Percentiles rank a stretch among this genome's conserved stretches.
Evolutionary conservation across 805 yeast genomes (phyloP).

Genomic region (Saccharomycopsis fodiens): DNA sequence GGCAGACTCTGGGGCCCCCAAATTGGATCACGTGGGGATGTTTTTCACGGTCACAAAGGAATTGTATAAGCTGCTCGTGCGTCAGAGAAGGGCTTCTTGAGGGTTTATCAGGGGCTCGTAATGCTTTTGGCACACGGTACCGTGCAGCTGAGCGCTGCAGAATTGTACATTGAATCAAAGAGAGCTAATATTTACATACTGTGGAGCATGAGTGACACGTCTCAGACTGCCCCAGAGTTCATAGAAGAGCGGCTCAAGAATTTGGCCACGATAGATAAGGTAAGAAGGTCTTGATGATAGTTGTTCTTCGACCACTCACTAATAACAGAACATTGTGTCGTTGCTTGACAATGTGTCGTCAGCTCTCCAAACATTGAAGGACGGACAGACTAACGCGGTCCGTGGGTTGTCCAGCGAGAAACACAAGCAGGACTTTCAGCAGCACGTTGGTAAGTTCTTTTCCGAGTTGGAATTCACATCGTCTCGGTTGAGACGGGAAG

Average conservation of each 20-base stretch:
- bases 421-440: constrained; percentile 34
- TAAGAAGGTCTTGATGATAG: constrained; percentile 20
- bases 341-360: constrained; percentile 42
- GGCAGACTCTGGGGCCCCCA: not conserved
- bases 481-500: constrained; percentile 54
- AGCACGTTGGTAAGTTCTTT: constrained; percentile 42
- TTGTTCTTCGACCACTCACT: not conserved
- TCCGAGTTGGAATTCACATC: constrained; percentile 50
- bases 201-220: not conserved
- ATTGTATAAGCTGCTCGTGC: not conserved
- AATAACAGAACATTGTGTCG: constrained; percentile 37
- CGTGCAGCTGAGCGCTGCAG: not conserved
- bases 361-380: constrained; percentile 35
- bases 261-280: constrained; percentile 42
- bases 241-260: constrained; percentile 46
- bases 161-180: not conserved
- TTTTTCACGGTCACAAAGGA: not conserved
- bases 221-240: constrained; percentile 23
- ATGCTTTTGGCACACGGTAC: too few relatives aligned
- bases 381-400: constrained; percentile 26
- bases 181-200: too few relatives aligned
- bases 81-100: not conserved
- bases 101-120: not conserved
- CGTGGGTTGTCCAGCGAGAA: constrained; percentile 23
- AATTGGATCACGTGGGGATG: not conserved